phyloP scores from a whole-genome alignment of 2,329 filamentous ascomycete species.

The Coleophoma crateriformis region DNA sequence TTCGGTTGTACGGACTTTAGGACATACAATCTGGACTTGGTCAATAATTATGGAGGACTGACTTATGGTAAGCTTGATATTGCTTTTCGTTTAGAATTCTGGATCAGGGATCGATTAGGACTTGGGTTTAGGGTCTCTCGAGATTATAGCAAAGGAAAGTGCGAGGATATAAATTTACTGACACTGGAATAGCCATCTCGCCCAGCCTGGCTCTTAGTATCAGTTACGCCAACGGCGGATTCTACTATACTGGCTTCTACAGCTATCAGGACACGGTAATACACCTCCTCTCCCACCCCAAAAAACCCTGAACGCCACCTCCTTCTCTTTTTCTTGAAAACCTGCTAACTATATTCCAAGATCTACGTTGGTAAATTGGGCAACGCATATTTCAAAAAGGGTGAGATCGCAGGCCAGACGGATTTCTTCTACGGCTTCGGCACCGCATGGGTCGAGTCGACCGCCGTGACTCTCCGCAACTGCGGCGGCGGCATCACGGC shows the following conservation, averaged over 20 bases:
- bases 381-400: constrained; percentile 58
- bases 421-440: constrained; percentile 68
- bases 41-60: constrained; percentile 48
- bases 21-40: constrained; percentile 62
- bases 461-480: constrained; percentile 46
- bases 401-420: constrained; percentile 57
- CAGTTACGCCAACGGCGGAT: constrained; percentile 58
- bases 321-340: not conserved
- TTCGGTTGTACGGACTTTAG: constrained; percentile 60
- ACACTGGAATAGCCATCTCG: constrained; percentile 32
- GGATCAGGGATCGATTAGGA: not conserved
- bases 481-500: constrained; percentile 65
- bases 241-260: constrained; percentile 62
- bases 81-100: not conserved
- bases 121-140: no score
- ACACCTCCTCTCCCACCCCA: not conserved
- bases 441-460: constrained; percentile 54
- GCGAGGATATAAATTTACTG: no score
- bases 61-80: constrained; percentile 11
- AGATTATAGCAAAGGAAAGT: no score
- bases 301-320: no score
- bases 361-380: constrained; percentile 62
- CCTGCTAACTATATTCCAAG: constrained; percentile 20
- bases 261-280: constrained; percentile 61
- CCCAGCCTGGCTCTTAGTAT: constrained; percentile 56